A percentile compares a stretch with the other conserved stretches of the same genome.
These are phyloP conservation scores for Hypoxylon perforatum DNA, from an alignment of 495 filamentous ascomycete species.

Conservation along the genomic window DNA sequence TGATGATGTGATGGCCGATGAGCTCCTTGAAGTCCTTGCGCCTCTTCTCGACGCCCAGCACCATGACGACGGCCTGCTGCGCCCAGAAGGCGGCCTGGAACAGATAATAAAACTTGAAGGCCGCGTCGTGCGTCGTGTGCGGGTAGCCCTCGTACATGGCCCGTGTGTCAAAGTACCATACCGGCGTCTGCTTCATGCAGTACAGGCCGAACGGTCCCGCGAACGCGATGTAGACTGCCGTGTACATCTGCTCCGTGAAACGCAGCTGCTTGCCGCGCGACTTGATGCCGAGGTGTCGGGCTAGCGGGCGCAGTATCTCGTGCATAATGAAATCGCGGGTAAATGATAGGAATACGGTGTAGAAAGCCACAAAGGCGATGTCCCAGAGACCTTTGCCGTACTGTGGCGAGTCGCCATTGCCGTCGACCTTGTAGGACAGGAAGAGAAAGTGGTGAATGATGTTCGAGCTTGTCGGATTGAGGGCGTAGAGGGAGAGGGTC, in stretches of 20 bases:
- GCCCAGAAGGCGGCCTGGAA: conserved; percentile 96
- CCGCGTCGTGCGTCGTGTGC: conserved; percentile 81
- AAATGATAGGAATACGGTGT: conserved; percentile 88
- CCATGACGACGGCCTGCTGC: conserved; percentile 93
- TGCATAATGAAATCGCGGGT: conserved; percentile 98
- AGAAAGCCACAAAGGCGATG: conserved; percentile 88
- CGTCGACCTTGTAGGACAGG: conserved; percentile 85
- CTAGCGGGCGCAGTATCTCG: conserved; percentile 83
- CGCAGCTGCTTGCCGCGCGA: conserved; percentile 83
- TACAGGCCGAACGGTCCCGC: conserved; percentile 89
- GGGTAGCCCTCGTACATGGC: conserved; percentile 95
- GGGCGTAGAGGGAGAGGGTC: conserved; percentile 72
- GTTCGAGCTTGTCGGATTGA: conserved; percentile 85
- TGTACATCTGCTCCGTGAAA: conserved; percentile 98
- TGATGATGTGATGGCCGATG: conserved; percentile 93
- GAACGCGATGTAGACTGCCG: conserved; percentile 88
- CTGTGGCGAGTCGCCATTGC: conserved; percentile 64
- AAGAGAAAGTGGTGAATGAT: conserved; percentile 89
- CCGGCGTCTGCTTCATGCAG: conserved; percentile 86
- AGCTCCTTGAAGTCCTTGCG: conserved; percentile 97
- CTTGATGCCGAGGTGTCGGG: conserved; percentile 74
- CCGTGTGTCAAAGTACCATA: conserved; percentile 96
- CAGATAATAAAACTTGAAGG: conserved; percentile 97
- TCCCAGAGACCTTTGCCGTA: conserved; percentile 93
- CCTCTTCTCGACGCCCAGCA: conserved; percentile 91